A percentile compares a stretch with the other conserved stretches of the same genome.
Conservation (phyloP, 2,329 filamentous ascomycete genomes). For the Aspergillus fijiensis region DNA sequence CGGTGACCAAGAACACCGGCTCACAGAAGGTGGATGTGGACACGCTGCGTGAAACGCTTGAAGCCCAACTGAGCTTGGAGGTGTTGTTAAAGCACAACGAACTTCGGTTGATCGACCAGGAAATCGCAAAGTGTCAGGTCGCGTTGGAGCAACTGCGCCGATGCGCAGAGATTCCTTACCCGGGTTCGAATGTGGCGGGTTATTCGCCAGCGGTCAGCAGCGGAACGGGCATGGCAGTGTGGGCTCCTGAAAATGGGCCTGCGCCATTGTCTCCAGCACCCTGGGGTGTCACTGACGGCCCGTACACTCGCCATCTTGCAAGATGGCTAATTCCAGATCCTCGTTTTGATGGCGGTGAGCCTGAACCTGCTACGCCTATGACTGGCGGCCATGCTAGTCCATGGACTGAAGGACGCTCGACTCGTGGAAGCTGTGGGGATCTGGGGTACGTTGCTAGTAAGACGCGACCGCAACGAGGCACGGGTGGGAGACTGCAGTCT, state of each 20-base stretch:
- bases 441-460: constrained; percentile 51
- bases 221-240: constrained; percentile 71
- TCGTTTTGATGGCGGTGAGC: constrained; percentile 69
- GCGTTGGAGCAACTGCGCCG: constrained; percentile 90
- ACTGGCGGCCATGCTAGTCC: constrained; percentile 37
- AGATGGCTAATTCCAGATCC: constrained; percentile 92
- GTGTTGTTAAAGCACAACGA: constrained; percentile 94
- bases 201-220: constrained; percentile 68
- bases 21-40: constrained; percentile 37
- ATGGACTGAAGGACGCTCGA: constrained; percentile 67
- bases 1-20: constrained; percentile 21
- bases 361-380: constrained; percentile 28
- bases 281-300: constrained; percentile 87
- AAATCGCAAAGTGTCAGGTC: constrained; percentile 91
- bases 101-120: constrained; percentile 89
- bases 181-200: constrained; percentile 60
- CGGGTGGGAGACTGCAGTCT: constrained; percentile 64
- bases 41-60: constrained; percentile 68
- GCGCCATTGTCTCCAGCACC: constrained; percentile 77
- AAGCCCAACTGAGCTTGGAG: constrained; percentile 85
- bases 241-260: constrained; percentile 60
- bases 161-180: constrained; percentile 89
- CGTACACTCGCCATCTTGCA: constrained; percentile 90
- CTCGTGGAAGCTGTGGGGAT: constrained; percentile 71
- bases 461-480: constrained; percentile 58